phyloP scores from a whole-genome alignment of 2,329 filamentous ascomycete species.

The Hymenoscyphus linearis region DNA sequence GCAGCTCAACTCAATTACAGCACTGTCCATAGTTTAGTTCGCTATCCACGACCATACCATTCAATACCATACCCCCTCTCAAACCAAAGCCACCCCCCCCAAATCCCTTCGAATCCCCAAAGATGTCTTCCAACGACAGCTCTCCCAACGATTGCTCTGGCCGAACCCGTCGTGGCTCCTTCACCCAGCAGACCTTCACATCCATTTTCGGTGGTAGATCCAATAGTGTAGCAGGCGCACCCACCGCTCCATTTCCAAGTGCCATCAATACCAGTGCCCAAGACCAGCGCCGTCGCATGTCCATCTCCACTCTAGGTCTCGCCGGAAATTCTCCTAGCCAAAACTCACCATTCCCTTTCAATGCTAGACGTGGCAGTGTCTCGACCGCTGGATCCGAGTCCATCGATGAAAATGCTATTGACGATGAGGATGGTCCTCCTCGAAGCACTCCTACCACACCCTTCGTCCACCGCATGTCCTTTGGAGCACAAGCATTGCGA shows the following conservation, averaged over 20 bases:
- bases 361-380: conserved; percentile 59
- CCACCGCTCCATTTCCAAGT: conserved; percentile 42
- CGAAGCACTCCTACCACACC: conserved; percentile 64
- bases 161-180: conserved; percentile 41
- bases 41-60: neutral
- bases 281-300: conserved; percentile 63
- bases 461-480: conserved; percentile 81
- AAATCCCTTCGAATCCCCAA: conserved; percentile 4
- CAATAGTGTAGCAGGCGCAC: conserved; percentile 41
- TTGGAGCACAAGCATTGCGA: conserved; percentile 66
- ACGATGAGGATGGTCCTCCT: conserved; percentile 54
- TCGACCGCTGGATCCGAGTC: conserved; percentile 61
- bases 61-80: too few relatives aligned
- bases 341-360: conserved; percentile 44
- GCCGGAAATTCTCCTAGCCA: conserved; percentile 64
- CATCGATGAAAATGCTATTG: conserved; percentile 67
- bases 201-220: conserved; percentile 50
- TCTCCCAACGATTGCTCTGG: conserved; percentile 35
- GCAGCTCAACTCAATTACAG: conserved; percentile 18
- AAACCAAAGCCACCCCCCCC: neutral
- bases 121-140: conserved; percentile 40
- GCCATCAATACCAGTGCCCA: conserved; percentile 44
- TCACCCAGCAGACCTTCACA: conserved; percentile 37
- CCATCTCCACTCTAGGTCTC: conserved; percentile 69
- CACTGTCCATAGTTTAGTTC: conserved; percentile 5